Base-by-base conservation (phyloP, 331 rosid genomes). In the Ulmus americana region DNA sequence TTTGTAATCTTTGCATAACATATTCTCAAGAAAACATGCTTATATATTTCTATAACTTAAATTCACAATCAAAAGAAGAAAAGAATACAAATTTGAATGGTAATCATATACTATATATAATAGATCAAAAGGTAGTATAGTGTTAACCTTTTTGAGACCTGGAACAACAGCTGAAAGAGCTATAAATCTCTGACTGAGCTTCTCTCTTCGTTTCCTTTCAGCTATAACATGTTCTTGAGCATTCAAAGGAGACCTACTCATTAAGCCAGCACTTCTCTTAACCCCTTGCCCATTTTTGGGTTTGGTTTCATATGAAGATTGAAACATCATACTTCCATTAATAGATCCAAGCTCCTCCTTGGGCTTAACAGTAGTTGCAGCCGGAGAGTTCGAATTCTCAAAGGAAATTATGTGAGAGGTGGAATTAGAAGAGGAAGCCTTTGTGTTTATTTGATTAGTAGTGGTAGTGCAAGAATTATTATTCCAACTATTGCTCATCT, bases 101-200 rank as follows among this genome's bases (percentile, higher is more conserved):
- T 28, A 28, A 28, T 28, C 35, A 28, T 28, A 28, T 28, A 28
- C 35, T 28, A 28, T 28, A 28, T 28, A 28, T 28, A 47, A n/a
- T 11, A 58, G 10, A 58, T 15, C 16, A 9, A n/a, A 5, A 15
- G 13, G 13, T 28, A 28, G 0, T 2, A 28, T 28, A 69, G 16
- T 10, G 46, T 10, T 39, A 58, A 88, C 96, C 95, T 86, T 88
- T 55, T 81, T 88, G 40, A 91, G 86, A 64, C 95, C 95, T 6
- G 96, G 97, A 51, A 91, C 73, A 50, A 91, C 70, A 58, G 97
- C 90, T 0, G 97, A 88, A 61, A 91, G 92, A 52, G 95, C 86
- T 6, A 88, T 74, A 78, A 88, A 88, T 39, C 72, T 67, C 70
- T 82, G 87, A 61, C 80, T 83, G 69, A 91, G 95, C 58, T 91